phyloP scores from a whole-genome alignment of 352 stramenopile genomes.

The Phytophthora pisi region DNA sequence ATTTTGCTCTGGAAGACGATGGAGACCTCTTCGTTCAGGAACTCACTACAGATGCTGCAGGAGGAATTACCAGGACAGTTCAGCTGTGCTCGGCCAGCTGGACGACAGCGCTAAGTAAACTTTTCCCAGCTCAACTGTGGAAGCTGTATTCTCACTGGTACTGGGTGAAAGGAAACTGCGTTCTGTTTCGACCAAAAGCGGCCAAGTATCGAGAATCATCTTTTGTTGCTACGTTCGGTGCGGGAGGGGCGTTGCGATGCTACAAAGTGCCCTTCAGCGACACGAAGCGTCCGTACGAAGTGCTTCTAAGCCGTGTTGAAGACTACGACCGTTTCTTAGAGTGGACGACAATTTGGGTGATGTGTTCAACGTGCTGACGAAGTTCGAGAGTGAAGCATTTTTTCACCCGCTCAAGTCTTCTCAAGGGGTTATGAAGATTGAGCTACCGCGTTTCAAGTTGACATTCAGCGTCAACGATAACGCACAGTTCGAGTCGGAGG shows the following conservation, averaged over 20 bases:
- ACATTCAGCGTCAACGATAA: constrained; percentile 3
- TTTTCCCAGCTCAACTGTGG: constrained; percentile 35
- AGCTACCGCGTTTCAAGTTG: constrained; percentile 2
- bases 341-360: not conserved
- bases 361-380: constrained; percentile 34
- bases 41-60: constrained; percentile 9
- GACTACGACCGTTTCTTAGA: constrained; percentile 39
- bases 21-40: constrained; percentile 46
- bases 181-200: constrained; percentile 41
- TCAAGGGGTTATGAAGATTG: not conserved
- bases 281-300: constrained; percentile 11
- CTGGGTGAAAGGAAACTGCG: constrained; percentile 46
- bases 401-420: not conserved
- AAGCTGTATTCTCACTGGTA: constrained; percentile 58
- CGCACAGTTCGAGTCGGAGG: not conserved
- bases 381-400: constrained; percentile 41
- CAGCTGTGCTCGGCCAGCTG: constrained; percentile 42
- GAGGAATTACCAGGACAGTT: constrained; percentile 21
- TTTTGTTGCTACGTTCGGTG: constrained; percentile 30
- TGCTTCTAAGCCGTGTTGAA: constrained; percentile 15
- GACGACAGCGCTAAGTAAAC: constrained; percentile 21
- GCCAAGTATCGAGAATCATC: constrained; percentile 24
- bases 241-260: constrained; percentile 19
- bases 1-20: constrained; percentile 36
- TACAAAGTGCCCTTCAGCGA: constrained; percentile 45